Evolutionary conservation across 306 rosid species (phyloP), one percentile per base, ranked within the genome.

Genomic region (Cicer arietinum): DNA sequence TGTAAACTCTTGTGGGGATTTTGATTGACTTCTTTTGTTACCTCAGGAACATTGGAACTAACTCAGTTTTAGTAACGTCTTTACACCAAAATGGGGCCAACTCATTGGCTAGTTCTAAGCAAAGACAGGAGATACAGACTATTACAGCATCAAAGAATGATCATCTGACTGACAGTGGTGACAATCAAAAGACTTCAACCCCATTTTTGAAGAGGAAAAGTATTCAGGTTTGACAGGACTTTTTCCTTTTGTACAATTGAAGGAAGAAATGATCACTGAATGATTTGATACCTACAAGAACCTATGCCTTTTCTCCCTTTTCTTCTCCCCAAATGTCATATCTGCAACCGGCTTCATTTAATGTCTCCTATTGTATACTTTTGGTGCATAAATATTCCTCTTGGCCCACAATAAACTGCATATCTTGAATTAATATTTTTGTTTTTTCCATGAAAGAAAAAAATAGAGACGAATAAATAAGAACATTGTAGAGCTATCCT

Each of bases 141-240:
- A 56, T 46, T 52, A 66, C 62, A 58, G 76, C 80, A 67, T 67
- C 76, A 52, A 80, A 85, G 80, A 79, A 54, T 79, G 83, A 66
- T 53, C 69, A 75, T 79, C 71, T 17, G 58, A 63, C 61, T 54
- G 90, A 53, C 37, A 64, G 60, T 46, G 71, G 77, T 62, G 93
- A 77, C 82, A 91, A 77, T 65, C 81, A 76, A 77, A 82, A 62
- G 81, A 72, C 76, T 66, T 58, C 44, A 9, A 74, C 64, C 74
- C 69, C 75, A 17, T 71, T 74, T 68, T 74, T 85, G 89, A 92
- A 91, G 88, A 85, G 95, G 74, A 94, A 89, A 83, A 44, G 74
- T 56, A 46, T 71, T 35, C 93, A 90, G 95, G 96, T 94, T 69
- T 70, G 86, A 35, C 63, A 43, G 58, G 14, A 25, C 9, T 54